phyloP scores from a whole-genome alignment of 179 eudicot genomes.

The Patellifolia procumbens region DNA sequence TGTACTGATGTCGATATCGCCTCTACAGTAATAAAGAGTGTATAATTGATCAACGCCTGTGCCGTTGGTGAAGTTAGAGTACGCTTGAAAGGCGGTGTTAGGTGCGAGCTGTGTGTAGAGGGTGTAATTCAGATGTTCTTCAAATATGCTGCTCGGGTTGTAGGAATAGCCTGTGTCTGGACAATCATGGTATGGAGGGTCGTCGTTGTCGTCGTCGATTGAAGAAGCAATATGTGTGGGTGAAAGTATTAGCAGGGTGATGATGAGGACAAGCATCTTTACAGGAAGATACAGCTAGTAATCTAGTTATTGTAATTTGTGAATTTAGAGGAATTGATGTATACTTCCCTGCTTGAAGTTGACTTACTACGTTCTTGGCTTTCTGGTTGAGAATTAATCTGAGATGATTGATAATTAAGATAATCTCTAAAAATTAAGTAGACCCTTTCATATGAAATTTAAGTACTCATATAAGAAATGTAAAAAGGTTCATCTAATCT shows the following conservation, averaged over 20 bases:
- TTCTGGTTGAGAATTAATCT: background rate
- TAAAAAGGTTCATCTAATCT: no score
- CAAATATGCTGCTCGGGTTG: background rate
- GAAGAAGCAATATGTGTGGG: background rate
- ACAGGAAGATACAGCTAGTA: background rate
- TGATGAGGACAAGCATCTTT: background rate
- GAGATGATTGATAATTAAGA: no score
- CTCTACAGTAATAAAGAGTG: slow-evolving; percentile 27
- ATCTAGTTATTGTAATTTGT: background rate
- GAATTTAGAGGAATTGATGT: background rate
- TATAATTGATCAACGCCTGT: slow-evolving; percentile 17
- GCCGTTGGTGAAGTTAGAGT: slow-evolving; percentile 8
- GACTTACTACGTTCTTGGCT: background rate
- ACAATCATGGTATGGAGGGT: background rate
- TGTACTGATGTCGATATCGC: background rate
- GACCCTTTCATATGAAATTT: background rate
- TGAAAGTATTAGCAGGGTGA: background rate
- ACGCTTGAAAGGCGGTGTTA: background rate
- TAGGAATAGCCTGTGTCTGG: background rate
- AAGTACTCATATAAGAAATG: no score
- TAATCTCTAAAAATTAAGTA: background rate
- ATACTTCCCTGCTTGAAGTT: background rate
- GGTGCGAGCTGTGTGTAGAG: background rate
- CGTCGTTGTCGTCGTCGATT: background rate
- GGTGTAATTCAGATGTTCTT: slow-evolving; percentile 4